phyloP scores from a whole-genome alignment of 106 monocot species.

The Phalaenopsis aphrodite region DNA sequence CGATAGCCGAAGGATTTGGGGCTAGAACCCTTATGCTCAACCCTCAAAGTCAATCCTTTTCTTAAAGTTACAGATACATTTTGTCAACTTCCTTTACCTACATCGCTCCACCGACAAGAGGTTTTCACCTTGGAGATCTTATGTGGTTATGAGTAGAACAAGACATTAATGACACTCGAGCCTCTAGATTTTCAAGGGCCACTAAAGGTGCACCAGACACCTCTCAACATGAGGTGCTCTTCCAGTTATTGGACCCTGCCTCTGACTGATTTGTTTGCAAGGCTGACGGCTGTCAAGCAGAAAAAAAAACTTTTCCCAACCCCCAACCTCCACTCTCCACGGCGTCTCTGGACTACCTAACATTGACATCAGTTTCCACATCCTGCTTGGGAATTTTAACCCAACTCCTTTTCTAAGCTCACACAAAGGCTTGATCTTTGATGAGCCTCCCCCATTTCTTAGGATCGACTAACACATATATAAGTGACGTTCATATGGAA shows the following conservation, averaged over 20 bases:
- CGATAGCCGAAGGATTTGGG: too few species aligned
- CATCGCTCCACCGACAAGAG: constrained; percentile 22
- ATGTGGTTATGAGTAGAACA: constrained; percentile 28
- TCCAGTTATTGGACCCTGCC: constrained; percentile 18
- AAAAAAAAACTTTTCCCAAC: too few species aligned
- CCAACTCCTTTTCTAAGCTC: not conserved
- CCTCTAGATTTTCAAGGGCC: constrained; percentile 31
- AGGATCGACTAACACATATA: constrained; percentile 1
- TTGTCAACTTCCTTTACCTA: constrained; percentile 10
- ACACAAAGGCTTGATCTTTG: not conserved
- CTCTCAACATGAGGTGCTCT: constrained; percentile 16
- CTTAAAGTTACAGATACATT: too few species aligned
- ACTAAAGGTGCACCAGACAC: constrained; percentile 11
- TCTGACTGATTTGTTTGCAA: not conserved
- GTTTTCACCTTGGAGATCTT: constrained; percentile 34
- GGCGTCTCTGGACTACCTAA: too few species aligned
- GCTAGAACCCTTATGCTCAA: too few species aligned
- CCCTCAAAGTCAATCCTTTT: too few species aligned
- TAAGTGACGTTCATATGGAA: constrained; percentile 1
- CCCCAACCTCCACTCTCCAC: too few species aligned
- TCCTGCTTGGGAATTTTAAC: not conserved
- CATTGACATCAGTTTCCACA: not conserved
- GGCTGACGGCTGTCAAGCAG: not conserved
- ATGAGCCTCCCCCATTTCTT: not conserved
- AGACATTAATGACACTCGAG: constrained; percentile 14